A percentile compares a stretch with the other conserved stretches of the same genome.
These are phyloP conservation scores for Ilex asprella DNA, from an alignment of 257 asterid genomes.

Conservation along the genomic window DNA sequence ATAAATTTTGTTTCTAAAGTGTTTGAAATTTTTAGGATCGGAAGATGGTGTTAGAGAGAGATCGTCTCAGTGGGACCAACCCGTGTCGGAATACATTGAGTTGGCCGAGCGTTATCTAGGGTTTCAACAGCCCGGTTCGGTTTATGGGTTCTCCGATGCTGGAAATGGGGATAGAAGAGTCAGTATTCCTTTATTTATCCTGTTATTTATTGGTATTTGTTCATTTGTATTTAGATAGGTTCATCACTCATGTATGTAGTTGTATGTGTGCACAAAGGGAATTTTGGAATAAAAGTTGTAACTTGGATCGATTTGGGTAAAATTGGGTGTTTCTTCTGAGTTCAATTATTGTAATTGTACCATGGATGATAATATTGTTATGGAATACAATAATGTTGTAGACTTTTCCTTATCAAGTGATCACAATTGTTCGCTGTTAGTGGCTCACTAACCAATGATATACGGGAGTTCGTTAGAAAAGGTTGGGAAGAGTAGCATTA, in stretches of 20 bases:
- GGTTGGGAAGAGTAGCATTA: too few species aligned
- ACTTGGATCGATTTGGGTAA: not conserved
- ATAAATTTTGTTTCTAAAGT: not conserved
- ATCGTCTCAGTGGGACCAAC: constrained; percentile 88
- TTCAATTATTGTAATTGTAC: not conserved
- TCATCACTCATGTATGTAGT: not conserved
- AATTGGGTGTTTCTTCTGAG: not conserved
- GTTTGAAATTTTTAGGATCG: constrained; percentile 36
- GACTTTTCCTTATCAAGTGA: too few species aligned
- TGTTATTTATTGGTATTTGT: not conserved
- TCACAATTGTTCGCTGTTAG: too few species aligned
- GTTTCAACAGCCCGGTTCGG: constrained; percentile 79
- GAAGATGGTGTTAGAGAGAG: constrained; percentile 85
- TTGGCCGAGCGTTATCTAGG: constrained; percentile 76
- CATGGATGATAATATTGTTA: not conserved
- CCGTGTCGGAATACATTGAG: constrained; percentile 60
- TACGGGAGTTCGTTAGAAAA: too few species aligned
- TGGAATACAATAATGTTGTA: too few species aligned
- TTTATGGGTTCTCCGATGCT: constrained; percentile 77
- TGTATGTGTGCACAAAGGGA: not conserved
- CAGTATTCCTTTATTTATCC: constrained; percentile 6
- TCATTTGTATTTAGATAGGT: not conserved
- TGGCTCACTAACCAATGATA: too few species aligned
- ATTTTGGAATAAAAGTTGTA: not conserved
- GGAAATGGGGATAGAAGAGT: constrained; percentile 80